Evolutionary conservation across 345 rosid genomes (phyloP).

Genomic region (Euphorbia lathyris): DNA sequence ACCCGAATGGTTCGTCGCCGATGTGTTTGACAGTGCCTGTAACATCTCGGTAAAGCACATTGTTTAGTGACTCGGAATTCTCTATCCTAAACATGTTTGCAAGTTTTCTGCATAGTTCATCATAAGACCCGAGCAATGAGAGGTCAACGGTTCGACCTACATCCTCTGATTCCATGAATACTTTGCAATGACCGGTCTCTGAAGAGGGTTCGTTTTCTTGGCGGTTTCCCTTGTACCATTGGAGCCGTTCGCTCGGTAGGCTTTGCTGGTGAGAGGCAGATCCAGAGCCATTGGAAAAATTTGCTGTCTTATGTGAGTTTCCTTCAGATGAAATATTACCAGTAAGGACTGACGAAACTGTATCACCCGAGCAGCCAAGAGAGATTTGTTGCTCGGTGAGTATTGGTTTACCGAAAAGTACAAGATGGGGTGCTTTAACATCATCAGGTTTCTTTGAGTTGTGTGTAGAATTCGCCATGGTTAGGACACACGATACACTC

Average conservation of each 20-base stretch:
- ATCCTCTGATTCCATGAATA: conserved; percentile 57
- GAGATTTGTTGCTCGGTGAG: conserved; percentile 34
- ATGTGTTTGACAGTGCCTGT: conserved; percentile 43
- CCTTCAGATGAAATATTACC: conserved; percentile 24
- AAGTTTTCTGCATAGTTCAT: conserved; percentile 42
- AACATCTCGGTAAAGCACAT: conserved; percentile 37
- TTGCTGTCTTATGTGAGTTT: conserved; percentile 16
- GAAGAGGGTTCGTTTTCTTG: conserved; percentile 34
- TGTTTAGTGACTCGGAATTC: conserved; percentile 34
- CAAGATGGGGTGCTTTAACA: conserved; percentile 17
- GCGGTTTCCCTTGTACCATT: conserved; percentile 31
- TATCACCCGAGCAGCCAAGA: conserved; percentile 37
- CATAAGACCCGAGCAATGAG: conserved; percentile 40
- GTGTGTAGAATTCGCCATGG: conserved; percentile 41
- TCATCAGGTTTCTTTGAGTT: conserved; percentile 16
- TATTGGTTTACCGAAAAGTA: conserved; percentile 31
- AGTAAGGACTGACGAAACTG: conserved; percentile 28
- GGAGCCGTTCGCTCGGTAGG: conserved; percentile 35
- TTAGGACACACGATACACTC: conserved; percentile 45
- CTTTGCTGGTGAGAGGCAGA: conserved; percentile 31
- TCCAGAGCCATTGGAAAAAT: conserved; percentile 17
- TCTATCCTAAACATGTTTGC: conserved; percentile 46
- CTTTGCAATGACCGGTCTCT: conserved; percentile 51
- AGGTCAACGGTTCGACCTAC: conserved; percentile 58
- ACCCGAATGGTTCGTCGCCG: conserved; percentile 53